phyloP scores from a whole-genome alignment of 2,329 filamentous ascomycete genomes.

The Harringtonia aguacate region DNA sequence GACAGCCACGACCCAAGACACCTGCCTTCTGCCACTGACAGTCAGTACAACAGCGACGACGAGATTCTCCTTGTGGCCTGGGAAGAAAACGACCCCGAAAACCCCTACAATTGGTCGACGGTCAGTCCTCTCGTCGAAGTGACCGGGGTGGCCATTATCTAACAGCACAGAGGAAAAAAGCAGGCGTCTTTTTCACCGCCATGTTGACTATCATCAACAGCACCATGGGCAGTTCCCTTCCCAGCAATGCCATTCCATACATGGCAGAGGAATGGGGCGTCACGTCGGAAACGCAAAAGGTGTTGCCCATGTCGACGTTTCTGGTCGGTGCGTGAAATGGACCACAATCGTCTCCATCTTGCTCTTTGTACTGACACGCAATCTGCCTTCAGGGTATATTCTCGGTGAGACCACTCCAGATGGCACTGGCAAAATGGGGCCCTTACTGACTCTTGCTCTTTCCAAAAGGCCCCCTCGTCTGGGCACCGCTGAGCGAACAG shows the following conservation, averaged over 20 bases:
- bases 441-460: too few species aligned
- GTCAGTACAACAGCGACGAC: constrained; percentile 14
- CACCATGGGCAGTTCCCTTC: constrained; percentile 54
- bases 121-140: constrained; percentile 14
- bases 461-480: constrained; percentile 42
- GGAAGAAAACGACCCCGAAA: constrained; percentile 36
- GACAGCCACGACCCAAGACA: neutral
- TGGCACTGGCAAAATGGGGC: too few species aligned
- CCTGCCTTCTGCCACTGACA: neutral
- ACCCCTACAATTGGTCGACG: constrained; percentile 41
- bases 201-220: constrained; percentile 55
- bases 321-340: constrained; percentile 31
- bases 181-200: constrained; percentile 39
- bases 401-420: neutral
- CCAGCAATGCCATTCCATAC: constrained; percentile 49
- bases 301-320: constrained; percentile 52
- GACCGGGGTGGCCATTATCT: too few species aligned
- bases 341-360: neutral
- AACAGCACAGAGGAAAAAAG: constrained; percentile 37
- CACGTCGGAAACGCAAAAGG: constrained; percentile 30
- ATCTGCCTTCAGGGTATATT: neutral
- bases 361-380: neutral
- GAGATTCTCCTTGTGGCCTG: constrained; percentile 30
- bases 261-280: constrained; percentile 48
- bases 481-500: constrained; percentile 57